phyloP scores from a whole-genome alignment of 2,329 filamentous ascomycete species.

The Aureobasidium sp. region DNA sequence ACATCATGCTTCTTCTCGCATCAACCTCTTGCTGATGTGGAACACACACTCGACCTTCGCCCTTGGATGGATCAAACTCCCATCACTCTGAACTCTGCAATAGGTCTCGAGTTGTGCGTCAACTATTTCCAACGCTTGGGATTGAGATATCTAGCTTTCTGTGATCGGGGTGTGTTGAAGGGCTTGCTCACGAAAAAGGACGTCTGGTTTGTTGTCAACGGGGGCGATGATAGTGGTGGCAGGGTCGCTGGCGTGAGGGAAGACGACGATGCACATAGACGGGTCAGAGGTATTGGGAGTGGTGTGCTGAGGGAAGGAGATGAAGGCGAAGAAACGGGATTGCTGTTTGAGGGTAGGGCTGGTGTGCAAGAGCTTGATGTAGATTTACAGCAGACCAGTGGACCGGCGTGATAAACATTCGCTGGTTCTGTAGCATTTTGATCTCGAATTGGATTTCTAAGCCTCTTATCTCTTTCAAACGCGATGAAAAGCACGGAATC shows the following conservation, averaged over 20 bases:
- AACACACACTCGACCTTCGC: conserved; percentile 71
- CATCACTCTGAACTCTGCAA: conserved; percentile 66
- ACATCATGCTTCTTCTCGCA: conserved; percentile 80
- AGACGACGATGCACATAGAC: conserved; percentile 15
- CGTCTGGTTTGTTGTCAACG: conserved; percentile 86
- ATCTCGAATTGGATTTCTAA: no score
- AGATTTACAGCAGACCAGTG: neutral
- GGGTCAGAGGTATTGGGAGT: conserved; percentile 22
- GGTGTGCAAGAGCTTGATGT: neutral
- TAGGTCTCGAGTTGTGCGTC: conserved; percentile 73
- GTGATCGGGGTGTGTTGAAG: conserved; percentile 69
- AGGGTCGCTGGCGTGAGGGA: neutral
- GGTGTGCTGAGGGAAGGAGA: conserved; percentile 29
- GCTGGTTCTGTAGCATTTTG: neutral
- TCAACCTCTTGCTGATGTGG: conserved; percentile 69
- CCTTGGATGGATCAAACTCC: conserved; percentile 99
- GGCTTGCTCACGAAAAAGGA: conserved; percentile 96
- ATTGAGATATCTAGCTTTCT: conserved; percentile 80
- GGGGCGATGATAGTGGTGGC: conserved; percentile 49
- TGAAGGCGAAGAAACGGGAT: conserved; percentile 29
- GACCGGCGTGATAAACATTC: neutral
- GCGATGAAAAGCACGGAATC: no score
- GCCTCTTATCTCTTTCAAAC: no score
- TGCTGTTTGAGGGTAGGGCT: conserved; percentile 21
- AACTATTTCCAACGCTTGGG: conserved; percentile 93